phyloP scores from a whole-genome alignment of 305 asterid genomes.

The Solanum hybrid region DNA sequence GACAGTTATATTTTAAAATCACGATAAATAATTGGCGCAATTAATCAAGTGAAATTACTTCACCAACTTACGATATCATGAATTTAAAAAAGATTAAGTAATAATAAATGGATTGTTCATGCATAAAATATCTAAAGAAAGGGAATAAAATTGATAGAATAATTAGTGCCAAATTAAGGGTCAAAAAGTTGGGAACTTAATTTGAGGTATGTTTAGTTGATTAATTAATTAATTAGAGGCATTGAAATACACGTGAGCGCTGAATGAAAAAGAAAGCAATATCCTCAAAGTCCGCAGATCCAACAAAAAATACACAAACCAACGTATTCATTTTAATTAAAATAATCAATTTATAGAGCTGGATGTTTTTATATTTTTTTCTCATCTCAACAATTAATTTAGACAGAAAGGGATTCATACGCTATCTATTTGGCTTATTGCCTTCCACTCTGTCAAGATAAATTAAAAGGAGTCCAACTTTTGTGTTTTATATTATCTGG shows the following conservation, averaged over 20 bases:
- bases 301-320: slow-evolving; percentile 27
- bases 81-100: too few relatives aligned
- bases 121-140: neutral
- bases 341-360: neutral
- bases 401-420: slow-evolving; percentile 30
- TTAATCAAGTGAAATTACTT: neutral
- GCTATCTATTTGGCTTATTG: slow-evolving; percentile 8
- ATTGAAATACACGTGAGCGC: slow-evolving; percentile 26
- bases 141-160: neutral
- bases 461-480: neutral
- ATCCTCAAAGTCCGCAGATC: slow-evolving; percentile 58
- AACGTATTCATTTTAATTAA: slow-evolving; percentile 24
- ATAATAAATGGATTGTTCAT: neutral
- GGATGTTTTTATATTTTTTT: neutral
- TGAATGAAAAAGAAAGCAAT: slow-evolving; percentile 31
- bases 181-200: neutral
- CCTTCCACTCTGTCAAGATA: neutral
- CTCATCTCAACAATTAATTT: neutral
- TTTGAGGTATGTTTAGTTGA: neutral
- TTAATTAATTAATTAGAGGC: neutral
- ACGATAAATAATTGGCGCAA: neutral
- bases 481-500: neutral
- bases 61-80: neutral
- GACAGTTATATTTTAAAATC: too few relatives aligned
- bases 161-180: neutral